Conservation (phyloP, 441 rosid species). For the Populus trichocarpa region DNA sequence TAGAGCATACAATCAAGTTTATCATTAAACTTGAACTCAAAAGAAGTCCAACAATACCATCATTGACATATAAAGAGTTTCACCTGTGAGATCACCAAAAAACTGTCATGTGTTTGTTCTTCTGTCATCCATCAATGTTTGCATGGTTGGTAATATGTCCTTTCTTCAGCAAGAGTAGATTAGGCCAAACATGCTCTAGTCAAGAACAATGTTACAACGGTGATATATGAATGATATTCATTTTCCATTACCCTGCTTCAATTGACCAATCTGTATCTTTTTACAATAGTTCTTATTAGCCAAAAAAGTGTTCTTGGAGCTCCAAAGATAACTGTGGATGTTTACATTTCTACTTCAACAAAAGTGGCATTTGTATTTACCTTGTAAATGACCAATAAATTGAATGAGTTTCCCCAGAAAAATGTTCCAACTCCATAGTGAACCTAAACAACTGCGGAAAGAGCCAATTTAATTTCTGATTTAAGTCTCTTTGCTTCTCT, state of each 20-base stretch:
- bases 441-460: neutral
- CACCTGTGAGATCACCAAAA: neutral
- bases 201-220: neutral
- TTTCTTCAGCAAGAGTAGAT: neutral
- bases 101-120: neutral
- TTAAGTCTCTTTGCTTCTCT: slow-evolving; percentile 55
- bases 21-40: neutral
- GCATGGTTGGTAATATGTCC: neutral
- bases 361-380: neutral
- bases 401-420: neutral
- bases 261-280: neutral
- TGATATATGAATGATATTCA: neutral
- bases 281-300: neutral
- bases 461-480: slow-evolving; percentile 44
- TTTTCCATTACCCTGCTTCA: neutral
- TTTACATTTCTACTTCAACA: neutral
- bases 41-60: neutral
- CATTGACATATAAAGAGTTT: neutral
- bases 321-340: neutral
- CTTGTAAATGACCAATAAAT: neutral
- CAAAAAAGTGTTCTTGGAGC: neutral
- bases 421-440: neutral
- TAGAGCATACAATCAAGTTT: neutral
- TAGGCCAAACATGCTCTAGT: neutral
- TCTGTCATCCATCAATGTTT: neutral